These are phyloP conservation scores for Phoma sp. DNA, from an alignment of 2,329 filamentous ascomycete species.

Conservation along the genomic window DNA sequence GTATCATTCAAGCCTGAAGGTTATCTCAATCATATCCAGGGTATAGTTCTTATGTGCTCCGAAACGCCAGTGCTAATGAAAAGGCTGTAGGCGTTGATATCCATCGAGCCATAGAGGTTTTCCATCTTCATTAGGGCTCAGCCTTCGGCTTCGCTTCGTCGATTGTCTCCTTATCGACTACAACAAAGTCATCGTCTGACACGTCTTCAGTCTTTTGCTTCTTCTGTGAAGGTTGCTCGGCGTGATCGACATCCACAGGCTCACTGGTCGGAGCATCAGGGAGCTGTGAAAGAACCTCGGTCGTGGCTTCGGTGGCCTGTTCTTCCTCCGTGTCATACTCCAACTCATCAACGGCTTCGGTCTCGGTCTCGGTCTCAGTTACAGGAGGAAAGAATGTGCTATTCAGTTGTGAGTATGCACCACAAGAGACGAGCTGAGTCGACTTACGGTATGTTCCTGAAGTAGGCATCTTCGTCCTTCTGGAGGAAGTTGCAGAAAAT, in stretches of 20 bases:
- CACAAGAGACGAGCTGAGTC: fast-evolving
- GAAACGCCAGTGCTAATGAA: slow-evolving; percentile 6
- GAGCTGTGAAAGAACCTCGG: slow-evolving; percentile 52
- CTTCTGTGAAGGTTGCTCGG: slow-evolving; percentile 50
- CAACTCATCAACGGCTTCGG: slow-evolving; percentile 6
- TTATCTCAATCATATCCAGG: slow-evolving; percentile 1
- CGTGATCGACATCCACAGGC: slow-evolving; percentile 53
- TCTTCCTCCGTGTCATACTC: slow-evolving; percentile 36
- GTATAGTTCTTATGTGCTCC: slow-evolving; percentile 7
- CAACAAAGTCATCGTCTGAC: slow-evolving; percentile 42
- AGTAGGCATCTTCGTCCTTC: slow-evolving; percentile 80
- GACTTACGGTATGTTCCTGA: slow-evolving; percentile 74
- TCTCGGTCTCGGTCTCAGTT: background rate
- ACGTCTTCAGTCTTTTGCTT: slow-evolving; percentile 53
- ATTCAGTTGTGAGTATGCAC: background rate
- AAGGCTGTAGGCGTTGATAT: background rate
- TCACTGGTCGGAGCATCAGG: slow-evolving; percentile 59
- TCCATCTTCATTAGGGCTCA: background rate
- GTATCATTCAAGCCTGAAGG: background rate
- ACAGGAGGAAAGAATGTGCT: slow-evolving; percentile 48
- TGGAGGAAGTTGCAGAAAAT: slow-evolving; percentile 84
- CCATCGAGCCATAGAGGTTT: no score
- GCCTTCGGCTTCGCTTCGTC: slow-evolving; percentile 28
- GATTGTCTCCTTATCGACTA: slow-evolving; percentile 38
- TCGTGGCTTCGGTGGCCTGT: slow-evolving; percentile 45